Percentiles rank a stretch among this genome's conserved stretches.
Evolutionary conservation across 805 yeast species (phyloP).

Genomic region (Teunomyces kruisii): DNA sequence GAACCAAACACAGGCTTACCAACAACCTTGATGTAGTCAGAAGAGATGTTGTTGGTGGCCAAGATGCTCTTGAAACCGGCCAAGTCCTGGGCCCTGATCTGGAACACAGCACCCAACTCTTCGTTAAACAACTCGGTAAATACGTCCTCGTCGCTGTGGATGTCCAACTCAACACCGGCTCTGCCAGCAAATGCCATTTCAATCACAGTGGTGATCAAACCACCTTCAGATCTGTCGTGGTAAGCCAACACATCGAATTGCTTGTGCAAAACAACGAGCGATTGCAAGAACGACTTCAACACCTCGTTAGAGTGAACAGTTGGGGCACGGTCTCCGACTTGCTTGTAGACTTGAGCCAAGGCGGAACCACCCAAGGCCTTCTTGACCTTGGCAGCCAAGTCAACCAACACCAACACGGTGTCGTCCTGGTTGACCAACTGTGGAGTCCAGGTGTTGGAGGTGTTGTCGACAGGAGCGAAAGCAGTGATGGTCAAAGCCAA

Average conservation of each 20-base stretch:
- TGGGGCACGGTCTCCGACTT: constrained; percentile 82
- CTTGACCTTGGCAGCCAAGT: constrained; percentile 56
- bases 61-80: constrained; percentile 57
- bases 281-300: constrained; percentile 67
- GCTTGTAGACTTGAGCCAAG: constrained; percentile 87
- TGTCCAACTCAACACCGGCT: constrained; percentile 66
- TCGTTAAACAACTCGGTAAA: constrained; percentile 76
- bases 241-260: constrained; percentile 71
- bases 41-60: constrained; percentile 55
- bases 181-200: constrained; percentile 99
- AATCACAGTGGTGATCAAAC: constrained; percentile 75
- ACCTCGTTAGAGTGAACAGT: constrained; percentile 67
- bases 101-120: constrained; percentile 96
- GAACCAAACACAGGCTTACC: constrained; percentile 63
- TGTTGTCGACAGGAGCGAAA: constrained; percentile 81
- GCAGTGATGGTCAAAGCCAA: constrained; percentile 88
- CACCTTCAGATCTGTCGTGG: constrained; percentile 98
- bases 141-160: constrained; percentile 42
- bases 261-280: constrained; percentile 73
- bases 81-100: constrained; percentile 56
- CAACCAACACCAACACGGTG: constrained; percentile 74
- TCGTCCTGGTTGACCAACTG: constrained; percentile 57
- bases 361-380: constrained; percentile 90
- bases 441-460: constrained; percentile 95
- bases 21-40: constrained; percentile 54